Evolutionary conservation across 495 filamentous ascomycete species (phyloP), one percentile per base, ranked within the genome.

Genomic region (Penicillium flavigenum): DNA sequence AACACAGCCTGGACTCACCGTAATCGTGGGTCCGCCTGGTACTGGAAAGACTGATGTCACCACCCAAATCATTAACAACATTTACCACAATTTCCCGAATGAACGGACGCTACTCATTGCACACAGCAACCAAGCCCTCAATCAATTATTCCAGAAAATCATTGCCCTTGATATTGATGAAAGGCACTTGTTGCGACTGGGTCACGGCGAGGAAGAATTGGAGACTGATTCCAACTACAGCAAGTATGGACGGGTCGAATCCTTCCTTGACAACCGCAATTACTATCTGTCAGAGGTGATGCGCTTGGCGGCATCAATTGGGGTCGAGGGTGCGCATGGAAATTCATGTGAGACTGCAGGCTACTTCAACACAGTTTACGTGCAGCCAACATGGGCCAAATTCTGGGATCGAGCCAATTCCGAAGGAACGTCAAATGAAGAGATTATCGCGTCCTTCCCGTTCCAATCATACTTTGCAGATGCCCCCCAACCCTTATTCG

Each of bases 71-170:
- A 98, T 99, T 74, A 96, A 90, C 80, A 97, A 97, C 67, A 88
- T 99, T 51, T 99, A 98, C 70, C 95, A 97, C 76, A 94, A 96
- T 74, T 98, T 96, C 68, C 94, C 95, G 16, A 79, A 81, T 26
- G 91, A 99, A 69, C 86, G 92, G 43, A 99, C 92, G 0, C 76
- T 99, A 24, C 84, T 99, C 39, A 87, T 99, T 61, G 95, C 94
- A 11, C 94, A 98, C 72, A 96, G 92, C 72, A 99, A 99, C 64
- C 94, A 99, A 68, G 94, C 94, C 0, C 76, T 99, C 47, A 98
- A 99, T 65, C 95, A 99, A 69, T 81, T 99, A n/a, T 99, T 99
- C 72, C 89, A 96, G 60, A 99, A 98, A 75, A 98, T 99, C 57
- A 87, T 91, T 39, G 88, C 87, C 6, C 79, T 98, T 39, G 91